Evolutionary conservation across 2,329 filamentous ascomycete genomes (phyloP).

Genomic region (Thermomyces lanuginosus): DNA sequence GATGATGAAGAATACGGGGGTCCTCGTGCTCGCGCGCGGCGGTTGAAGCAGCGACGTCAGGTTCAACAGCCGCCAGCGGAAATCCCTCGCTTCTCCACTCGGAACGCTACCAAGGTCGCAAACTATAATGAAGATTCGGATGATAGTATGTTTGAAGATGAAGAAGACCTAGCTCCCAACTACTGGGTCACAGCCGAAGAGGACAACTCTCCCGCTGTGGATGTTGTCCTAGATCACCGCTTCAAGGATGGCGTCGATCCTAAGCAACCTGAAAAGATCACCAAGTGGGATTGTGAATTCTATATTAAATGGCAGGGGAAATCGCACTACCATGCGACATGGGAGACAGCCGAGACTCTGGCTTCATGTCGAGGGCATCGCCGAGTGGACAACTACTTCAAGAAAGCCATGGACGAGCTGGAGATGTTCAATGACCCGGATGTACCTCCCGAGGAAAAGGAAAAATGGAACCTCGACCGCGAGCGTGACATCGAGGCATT

Average conservation of each 20-base stretch:
- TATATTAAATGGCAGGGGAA: conserved; percentile 93
- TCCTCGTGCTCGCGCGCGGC: conserved; percentile 51
- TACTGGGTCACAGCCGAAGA: conserved; percentile 56
- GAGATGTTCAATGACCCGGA: conserved; percentile 58
- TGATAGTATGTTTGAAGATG: conserved; percentile 39
- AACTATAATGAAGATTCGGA: conserved; percentile 54
- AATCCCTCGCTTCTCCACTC: conserved; percentile 81
- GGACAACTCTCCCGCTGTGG: conserved; percentile 70
- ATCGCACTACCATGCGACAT: conserved; percentile 89
- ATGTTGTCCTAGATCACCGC: conserved; percentile 77
- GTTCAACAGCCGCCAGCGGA: conserved; percentile 55
- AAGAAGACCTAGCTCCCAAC: conserved; percentile 47
- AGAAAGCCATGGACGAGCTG: conserved; percentile 67
- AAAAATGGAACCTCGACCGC: conserved; percentile 89
- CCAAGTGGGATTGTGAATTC: conserved; percentile 65
- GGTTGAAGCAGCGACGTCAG: conserved; percentile 60
- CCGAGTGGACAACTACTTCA: conserved; percentile 88
- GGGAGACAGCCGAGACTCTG: conserved; percentile 67
- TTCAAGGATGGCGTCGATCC: conserved; percentile 49
- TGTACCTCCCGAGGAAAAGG: conserved; percentile 65
- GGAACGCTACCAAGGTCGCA: conserved; percentile 59
- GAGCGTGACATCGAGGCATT: conserved; percentile 80
- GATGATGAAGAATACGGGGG: conserved; percentile 70
- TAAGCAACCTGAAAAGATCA: conserved; percentile 14
- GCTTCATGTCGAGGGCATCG: conserved; percentile 67